Conservation (phyloP, 805 yeast species). For the Komagataella populi region DNA sequence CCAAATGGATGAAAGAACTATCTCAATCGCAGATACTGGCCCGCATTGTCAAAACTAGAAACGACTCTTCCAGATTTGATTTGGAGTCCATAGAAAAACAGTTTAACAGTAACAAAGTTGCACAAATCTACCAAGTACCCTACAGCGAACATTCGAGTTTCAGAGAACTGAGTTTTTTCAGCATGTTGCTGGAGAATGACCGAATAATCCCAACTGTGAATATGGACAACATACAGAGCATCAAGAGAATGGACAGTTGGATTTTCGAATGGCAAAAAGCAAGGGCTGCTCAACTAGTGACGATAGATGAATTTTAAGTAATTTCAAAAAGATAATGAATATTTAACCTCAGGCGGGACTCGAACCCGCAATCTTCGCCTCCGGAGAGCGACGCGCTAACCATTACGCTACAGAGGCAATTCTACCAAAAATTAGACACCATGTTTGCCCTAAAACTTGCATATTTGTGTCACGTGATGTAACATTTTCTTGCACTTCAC, state of each 20-base stretch:
- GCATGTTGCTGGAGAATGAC: slow-evolving; percentile 32
- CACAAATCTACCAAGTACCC: slow-evolving; percentile 54
- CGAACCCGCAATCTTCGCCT: slow-evolving; percentile 65
- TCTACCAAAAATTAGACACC: not conserved
- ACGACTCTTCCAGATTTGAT: slow-evolving; percentile 4
- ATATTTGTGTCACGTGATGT: not conserved
- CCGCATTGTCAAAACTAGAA: slow-evolving; percentile 2
- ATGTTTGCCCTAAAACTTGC: not conserved
- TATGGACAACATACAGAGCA: slow-evolving; percentile 8
- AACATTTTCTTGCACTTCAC: not conserved
- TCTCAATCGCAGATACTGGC: slow-evolving; percentile 4
- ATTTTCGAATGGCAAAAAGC: slow-evolving; percentile 16
- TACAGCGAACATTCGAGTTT: slow-evolving; percentile 93
- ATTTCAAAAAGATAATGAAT: slow-evolving; percentile 1
- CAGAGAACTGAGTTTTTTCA: slow-evolving; percentile 60
- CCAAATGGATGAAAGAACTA: slow-evolving; percentile 7
- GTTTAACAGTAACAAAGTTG: slow-evolving; percentile 16
- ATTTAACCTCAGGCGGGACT: slow-evolving; percentile 55
- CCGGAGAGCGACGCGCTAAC: slow-evolving; percentile 67
- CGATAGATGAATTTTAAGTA: not conserved
- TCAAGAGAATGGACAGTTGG: slow-evolving; percentile 20
- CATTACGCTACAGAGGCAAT: slow-evolving; percentile 61
- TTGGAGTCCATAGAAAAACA: slow-evolving; percentile 16
- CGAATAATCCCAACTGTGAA: slow-evolving; percentile 74
- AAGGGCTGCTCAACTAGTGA: not conserved